Evolutionary conservation across 345 rosid genomes (phyloP).

Genomic region (Lepidium aucheri): DNA sequence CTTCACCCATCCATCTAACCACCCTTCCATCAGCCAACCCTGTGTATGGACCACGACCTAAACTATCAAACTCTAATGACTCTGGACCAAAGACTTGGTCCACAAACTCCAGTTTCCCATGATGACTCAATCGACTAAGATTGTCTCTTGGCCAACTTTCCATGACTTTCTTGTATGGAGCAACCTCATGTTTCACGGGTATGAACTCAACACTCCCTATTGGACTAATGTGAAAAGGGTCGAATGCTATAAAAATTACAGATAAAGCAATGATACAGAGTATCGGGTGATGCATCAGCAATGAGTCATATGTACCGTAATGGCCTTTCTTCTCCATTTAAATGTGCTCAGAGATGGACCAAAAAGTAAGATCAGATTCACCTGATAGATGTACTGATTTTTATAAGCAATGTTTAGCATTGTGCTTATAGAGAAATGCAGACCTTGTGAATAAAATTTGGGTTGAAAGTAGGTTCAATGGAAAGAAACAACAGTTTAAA

Average conservation of each 20-base stretch:
- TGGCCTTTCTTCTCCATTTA: constrained; percentile 51
- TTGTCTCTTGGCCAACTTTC: constrained; percentile 79
- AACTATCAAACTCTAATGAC: constrained; percentile 74
- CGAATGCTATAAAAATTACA: constrained; percentile 54
- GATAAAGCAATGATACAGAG: constrained; percentile 39
- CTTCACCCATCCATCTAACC: constrained; percentile 95
- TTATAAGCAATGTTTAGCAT: constrained; percentile 5
- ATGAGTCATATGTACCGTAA: constrained; percentile 26
- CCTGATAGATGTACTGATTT: constrained; percentile 10
- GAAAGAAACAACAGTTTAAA: constrained; percentile 4
- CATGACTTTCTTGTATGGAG: constrained; percentile 85
- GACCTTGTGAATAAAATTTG: constrained; percentile 18
- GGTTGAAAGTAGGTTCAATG: constrained; percentile 26
- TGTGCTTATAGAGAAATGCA: constrained; percentile 21
- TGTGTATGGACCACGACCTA: constrained; percentile 81
- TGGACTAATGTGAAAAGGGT: constrained; percentile 74
- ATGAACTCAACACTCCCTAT: constrained; percentile 60
- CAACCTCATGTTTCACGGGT: constrained; percentile 83
- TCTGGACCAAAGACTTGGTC: constrained; percentile 85
- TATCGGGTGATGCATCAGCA: constrained; percentile 39
- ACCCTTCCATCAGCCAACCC: constrained; percentile 89
- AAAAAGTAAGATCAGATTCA: constrained; percentile 10
- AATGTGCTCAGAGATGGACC: constrained; percentile 9
- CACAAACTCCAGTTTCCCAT: constrained; percentile 70
- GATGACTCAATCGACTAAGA: constrained; percentile 40